Base-by-base conservation (phyloP, 129 eudicot genomes). In the Solidago caesia region DNA sequence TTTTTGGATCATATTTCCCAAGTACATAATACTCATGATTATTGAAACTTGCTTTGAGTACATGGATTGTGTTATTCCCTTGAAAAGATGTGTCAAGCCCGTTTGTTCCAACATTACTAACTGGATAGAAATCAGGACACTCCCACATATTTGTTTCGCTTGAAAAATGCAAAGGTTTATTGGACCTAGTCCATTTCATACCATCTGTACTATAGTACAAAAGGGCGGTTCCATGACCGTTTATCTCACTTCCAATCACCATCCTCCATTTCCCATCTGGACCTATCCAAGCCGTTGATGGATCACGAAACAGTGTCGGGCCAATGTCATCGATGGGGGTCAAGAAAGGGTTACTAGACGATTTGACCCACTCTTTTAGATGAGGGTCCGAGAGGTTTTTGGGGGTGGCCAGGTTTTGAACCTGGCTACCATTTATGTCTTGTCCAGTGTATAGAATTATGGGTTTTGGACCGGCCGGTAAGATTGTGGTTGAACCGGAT, bases 401-500 rank as follows among this genome's bases (percentile, higher is more conserved):
- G n/a, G 96, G 96, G 67, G 59, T 11, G 27, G 94, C 96, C 2
- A 87, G 67, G 72, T 90, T 90, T 64, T 90, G 96, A 15, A 88
- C 83, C 74, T 90, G 89, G 44, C 61, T 76, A 7, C 61, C 43
- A 21, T 74, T 33, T 4, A 60, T 43, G 74, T 84, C 73, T 12
- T 64, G 75, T 43, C 93, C 96, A 5, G 96, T 90, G 81, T 90
- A 90, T 0, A 87, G 76, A 8, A 90, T 82, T 71, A 68, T 67
- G 2, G 89, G 93, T 43, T 75, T 77, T 44, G 67, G 75, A 0
- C 83, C 82, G 3, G 39, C 3, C 39, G 82, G 82, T 25, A 90
- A 83, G 26, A 90, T 85, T 0, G 96, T 90, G 67, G 80, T 74
- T 5, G 96, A 90, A 11, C 96, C 96, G 0, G 94, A 77, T 61